Evolutionary conservation across 495 filamentous ascomycete genomes (phyloP).

Genomic region (Hypoxylon fragiforme): DNA sequence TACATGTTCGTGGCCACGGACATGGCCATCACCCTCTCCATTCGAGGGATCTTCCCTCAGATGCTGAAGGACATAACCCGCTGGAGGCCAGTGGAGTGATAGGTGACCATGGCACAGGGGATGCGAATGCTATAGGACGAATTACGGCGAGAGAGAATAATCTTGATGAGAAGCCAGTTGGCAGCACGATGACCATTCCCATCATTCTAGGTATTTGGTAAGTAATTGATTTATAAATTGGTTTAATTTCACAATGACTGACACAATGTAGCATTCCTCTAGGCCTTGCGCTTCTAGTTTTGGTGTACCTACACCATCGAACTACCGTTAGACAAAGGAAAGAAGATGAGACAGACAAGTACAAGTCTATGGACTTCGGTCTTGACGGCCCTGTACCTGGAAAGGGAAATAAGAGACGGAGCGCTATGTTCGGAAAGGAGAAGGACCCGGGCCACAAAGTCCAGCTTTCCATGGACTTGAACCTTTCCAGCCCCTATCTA

Average conservation of each 20-base stretch:
- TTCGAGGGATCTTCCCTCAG: slow-evolving; percentile 15
- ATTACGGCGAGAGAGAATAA: slow-evolving; percentile 35
- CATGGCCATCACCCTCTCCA: slow-evolving; percentile 28
- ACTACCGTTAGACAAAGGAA: slow-evolving; percentile 69
- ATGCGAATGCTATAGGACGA: slow-evolving; percentile 4
- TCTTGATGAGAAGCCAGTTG: slow-evolving; percentile 59
- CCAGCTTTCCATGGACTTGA: slow-evolving; percentile 84
- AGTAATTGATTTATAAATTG: slow-evolving; percentile 38
- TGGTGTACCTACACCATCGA: slow-evolving; percentile 77
- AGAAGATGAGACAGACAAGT: slow-evolving; percentile 85
- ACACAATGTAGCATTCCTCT: slow-evolving; percentile 69
- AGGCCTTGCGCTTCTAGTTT: slow-evolving; percentile 63
- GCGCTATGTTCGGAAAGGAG: slow-evolving; percentile 49
- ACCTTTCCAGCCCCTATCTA: slow-evolving; percentile 82
- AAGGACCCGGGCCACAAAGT: slow-evolving; percentile 56
- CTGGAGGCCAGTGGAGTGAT: slow-evolving; percentile 5
- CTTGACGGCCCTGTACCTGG: slow-evolving; percentile 55
- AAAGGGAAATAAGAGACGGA: slow-evolving; percentile 49
- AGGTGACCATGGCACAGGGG: slow-evolving; percentile 8
- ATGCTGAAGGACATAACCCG: slow-evolving; percentile 9
- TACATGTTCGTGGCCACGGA: slow-evolving; percentile 31
- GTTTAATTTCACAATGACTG: slow-evolving; percentile 30
- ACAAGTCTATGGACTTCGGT: slow-evolving; percentile 94
- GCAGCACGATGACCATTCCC: slow-evolving; percentile 65
- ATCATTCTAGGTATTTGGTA: slow-evolving; percentile 84